These are phyloP conservation scores for Fragaria nilgerrensis DNA, from an alignment of 306 rosid genomes.

Conservation along the genomic window DNA sequence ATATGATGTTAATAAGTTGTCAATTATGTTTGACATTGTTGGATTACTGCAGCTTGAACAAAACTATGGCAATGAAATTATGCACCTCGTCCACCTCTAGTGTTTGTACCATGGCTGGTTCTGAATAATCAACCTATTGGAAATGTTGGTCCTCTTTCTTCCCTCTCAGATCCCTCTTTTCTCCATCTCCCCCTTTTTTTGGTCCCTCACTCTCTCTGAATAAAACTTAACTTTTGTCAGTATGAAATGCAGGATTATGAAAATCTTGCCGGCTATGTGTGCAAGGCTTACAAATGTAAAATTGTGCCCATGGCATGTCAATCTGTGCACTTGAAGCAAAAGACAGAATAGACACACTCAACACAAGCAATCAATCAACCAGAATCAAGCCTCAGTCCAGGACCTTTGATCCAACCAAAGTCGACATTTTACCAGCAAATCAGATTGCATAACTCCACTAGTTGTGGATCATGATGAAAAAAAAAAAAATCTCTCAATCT, in stretches of 20 bases:
- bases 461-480: not conserved
- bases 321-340: constrained; percentile 33
- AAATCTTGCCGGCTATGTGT: constrained; percentile 52
- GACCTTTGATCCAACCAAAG: not conserved
- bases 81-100: too few species aligned
- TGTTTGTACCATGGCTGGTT: too few species aligned
- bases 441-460: not conserved
- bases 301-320: constrained; percentile 45
- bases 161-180: too few species aligned
- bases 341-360: not conserved
- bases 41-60: too few species aligned
- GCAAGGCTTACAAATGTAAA: constrained; percentile 50
- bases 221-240: too few species aligned
- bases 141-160: too few species aligned
- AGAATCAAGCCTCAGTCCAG: not conserved
- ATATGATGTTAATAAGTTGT: not conserved
- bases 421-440: constrained; percentile 16
- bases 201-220: too few species aligned
- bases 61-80: too few species aligned
- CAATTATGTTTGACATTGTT: too few species aligned
- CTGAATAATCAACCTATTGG: too few species aligned
- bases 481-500: not conserved
- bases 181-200: too few species aligned
- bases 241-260: constrained; percentile 56
- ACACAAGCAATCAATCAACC: not conserved